phyloP scores from a whole-genome alignment of 1,139 yeast genomes.

The Zygosaccharomyces pseudobailii region DNA sequence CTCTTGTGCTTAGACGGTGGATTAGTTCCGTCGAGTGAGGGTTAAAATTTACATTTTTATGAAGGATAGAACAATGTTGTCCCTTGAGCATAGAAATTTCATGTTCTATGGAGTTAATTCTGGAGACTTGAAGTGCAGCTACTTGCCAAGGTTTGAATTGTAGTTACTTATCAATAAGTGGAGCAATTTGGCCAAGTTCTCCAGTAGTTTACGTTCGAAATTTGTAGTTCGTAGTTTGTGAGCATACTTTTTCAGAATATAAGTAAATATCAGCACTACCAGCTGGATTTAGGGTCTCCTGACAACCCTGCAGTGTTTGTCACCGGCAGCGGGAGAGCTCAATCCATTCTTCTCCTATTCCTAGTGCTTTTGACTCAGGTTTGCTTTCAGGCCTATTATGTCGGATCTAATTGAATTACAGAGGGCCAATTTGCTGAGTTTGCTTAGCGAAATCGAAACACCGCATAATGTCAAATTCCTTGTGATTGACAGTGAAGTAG shows the following conservation, averaged over 20 bases:
- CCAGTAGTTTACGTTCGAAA: not conserved
- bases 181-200: too few relatives aligned
- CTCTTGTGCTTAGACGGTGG: too few relatives aligned
- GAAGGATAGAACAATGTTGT: too few relatives aligned
- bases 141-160: too few relatives aligned
- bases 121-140: too few relatives aligned
- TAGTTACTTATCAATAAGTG: too few relatives aligned
- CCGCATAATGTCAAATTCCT: conserved; percentile 38
- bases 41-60: too few relatives aligned
- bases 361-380: not conserved
- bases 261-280: not conserved
- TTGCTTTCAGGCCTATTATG: conserved; percentile 17
- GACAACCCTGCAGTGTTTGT: not conserved
- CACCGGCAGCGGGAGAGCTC: not conserved
- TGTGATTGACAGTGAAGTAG: conserved; percentile 40
- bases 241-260: not conserved
- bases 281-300: not conserved
- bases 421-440: conserved; percentile 23
- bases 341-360: not conserved
- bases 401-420: conserved; percentile 32
- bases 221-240: not conserved
- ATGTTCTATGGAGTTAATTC: too few relatives aligned
- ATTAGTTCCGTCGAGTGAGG: too few relatives aligned
- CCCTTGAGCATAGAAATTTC: too few relatives aligned
- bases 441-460: conserved; percentile 28